Percentiles rank a stretch among this genome's conserved stretches.
phyloP scores from a whole-genome alignment of 495 filamentous ascomycete genomes.

The Hypoxylon cercidicola region DNA sequence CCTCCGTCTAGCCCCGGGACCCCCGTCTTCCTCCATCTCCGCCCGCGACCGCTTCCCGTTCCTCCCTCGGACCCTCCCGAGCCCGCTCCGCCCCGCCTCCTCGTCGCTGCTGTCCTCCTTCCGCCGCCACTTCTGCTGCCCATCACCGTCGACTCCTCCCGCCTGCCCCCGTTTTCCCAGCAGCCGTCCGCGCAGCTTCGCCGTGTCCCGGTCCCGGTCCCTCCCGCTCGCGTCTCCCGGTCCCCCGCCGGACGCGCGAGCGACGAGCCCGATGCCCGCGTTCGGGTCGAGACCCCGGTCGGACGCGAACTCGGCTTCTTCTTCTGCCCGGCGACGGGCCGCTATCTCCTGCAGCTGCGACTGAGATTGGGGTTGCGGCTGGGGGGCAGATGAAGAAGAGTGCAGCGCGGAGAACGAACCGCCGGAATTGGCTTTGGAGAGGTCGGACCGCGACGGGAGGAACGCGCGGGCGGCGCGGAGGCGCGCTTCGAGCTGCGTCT shows the following conservation, averaged over 20 bases:
- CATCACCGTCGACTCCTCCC: conserved; percentile 7
- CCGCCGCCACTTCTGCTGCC: conserved; percentile 27
- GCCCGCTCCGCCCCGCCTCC: conserved; percentile 67
- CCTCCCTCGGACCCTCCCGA: conserved; percentile 61
- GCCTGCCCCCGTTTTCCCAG: conserved; percentile 41
- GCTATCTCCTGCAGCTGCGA: not conserved
- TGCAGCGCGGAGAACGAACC: conserved; percentile 49
- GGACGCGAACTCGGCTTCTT: conserved; percentile 46
- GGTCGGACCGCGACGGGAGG: conserved; percentile 26
- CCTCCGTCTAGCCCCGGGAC: too few species aligned
- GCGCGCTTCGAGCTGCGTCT: conserved; percentile 41
- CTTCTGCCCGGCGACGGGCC: conserved; percentile 1
- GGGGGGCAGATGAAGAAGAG: conserved; percentile 8
- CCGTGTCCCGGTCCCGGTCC: conserved; percentile 30
- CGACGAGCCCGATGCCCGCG: conserved; percentile 47
- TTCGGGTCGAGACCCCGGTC: conserved; percentile 46
- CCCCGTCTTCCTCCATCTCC: conserved; percentile 20
- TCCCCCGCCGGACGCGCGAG: conserved; percentile 13
- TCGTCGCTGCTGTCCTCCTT: conserved; percentile 65
- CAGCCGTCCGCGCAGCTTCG: conserved; percentile 44
- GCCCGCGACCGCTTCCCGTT: conserved; percentile 41
- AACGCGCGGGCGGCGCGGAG: conserved; percentile 37
- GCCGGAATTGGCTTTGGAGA: conserved; percentile 17
- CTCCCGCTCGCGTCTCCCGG: conserved; percentile 5
- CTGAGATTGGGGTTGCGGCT: conserved; percentile 1